Percentiles rank a stretch among this genome's conserved stretches.
phyloP scores from a whole-genome alignment of 2,329 filamentous ascomycete genomes.

The Fusarium albosuccineum region DNA sequence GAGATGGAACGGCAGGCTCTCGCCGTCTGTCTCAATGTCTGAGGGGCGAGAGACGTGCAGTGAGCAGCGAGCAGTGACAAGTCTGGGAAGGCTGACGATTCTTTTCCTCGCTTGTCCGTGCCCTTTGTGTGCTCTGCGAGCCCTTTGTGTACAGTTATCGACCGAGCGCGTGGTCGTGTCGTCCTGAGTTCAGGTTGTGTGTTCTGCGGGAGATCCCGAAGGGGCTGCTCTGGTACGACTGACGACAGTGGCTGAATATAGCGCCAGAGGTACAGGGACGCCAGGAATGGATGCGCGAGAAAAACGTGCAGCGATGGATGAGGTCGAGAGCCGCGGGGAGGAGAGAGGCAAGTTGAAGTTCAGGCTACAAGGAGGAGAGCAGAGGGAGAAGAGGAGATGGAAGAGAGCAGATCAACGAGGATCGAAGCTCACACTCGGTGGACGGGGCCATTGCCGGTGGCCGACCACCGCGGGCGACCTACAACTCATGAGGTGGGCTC shows the following conservation, averaged over 20 bases:
- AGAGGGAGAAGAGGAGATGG: constrained; percentile 2
- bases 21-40: constrained; percentile 5
- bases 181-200: constrained; percentile 18
- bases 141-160: constrained; percentile 11
- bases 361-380: constrained; percentile 4
- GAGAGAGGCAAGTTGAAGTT: not conserved
- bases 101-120: constrained; percentile 5
- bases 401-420: constrained; percentile 10
- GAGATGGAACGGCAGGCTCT: no score
- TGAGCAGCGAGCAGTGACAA: not conserved
- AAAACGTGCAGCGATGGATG: constrained; percentile 18
- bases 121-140: constrained; percentile 13
- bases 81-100: not conserved
- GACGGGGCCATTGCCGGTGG: constrained; percentile 5
- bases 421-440: constrained; percentile 9
- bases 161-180: constrained; percentile 24
- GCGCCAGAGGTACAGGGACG: constrained; percentile 34
- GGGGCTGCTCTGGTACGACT: constrained; percentile 42
- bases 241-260: constrained; percentile 47
- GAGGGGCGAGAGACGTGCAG: constrained; percentile 2
- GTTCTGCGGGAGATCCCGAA: constrained; percentile 47
- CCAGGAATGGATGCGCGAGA: constrained; percentile 34
- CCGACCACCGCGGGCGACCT: not conserved
- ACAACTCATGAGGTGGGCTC: not conserved
- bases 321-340: constrained; percentile 2